Evolutionary conservation across 2,329 filamentous ascomycete genomes (phyloP).

Genomic region (Sclerotinia borealis): DNA sequence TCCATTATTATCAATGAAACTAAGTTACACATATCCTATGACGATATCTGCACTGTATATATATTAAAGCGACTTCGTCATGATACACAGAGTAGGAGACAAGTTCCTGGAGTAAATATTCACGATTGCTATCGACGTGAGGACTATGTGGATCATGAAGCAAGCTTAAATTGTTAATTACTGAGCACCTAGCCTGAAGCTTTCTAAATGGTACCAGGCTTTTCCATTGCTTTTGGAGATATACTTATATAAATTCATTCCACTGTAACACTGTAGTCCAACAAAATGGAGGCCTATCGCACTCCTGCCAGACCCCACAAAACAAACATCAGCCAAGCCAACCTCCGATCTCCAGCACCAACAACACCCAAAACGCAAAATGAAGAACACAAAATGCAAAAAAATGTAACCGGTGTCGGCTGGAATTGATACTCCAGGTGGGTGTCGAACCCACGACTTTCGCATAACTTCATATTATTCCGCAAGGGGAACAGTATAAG

Average conservation of each 20-base stretch:
- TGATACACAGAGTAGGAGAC: neutral
- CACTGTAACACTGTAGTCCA: too few species aligned
- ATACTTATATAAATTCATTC: too few species aligned
- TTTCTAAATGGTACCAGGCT: too few species aligned
- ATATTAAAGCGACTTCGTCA: too few species aligned
- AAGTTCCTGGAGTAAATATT: neutral
- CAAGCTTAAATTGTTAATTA: neutral
- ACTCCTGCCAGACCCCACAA: too few species aligned
- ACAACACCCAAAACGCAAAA: neutral
- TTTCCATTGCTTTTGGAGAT: too few species aligned
- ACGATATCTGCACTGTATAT: too few species aligned
- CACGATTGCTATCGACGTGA: neutral
- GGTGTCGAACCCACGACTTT: slow-evolving; percentile 32
- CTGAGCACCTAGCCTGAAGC: neutral
- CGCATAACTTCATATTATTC: slow-evolving; percentile 31
- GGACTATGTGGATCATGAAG: neutral
- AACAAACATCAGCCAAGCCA: neutral
- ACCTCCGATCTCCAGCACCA: neutral
- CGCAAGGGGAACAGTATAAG: slow-evolving; percentile 28
- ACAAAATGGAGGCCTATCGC: neutral
- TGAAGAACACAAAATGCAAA: neutral
- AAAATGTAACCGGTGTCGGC: neutral
- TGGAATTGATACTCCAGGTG: slow-evolving; percentile 25
- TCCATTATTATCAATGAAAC: neutral
- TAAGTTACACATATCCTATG: neutral